Evolutionary conservation across 2,329 filamentous ascomycete genomes (phyloP).

Genomic region (Ophiostoma sp.): DNA sequence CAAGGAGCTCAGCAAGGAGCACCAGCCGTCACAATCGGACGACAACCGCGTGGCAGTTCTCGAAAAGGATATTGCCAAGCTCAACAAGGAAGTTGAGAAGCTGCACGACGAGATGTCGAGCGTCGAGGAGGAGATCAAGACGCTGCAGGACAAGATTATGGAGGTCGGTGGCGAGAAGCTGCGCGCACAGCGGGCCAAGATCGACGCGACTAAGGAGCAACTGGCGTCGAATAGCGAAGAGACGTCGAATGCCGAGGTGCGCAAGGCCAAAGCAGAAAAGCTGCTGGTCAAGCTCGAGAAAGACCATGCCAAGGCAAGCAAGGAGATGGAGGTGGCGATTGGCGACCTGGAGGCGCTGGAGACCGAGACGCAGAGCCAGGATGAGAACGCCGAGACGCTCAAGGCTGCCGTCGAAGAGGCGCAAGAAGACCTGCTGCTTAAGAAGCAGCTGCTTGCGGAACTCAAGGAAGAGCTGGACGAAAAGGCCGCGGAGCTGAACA

Average conservation of each 20-base stretch:
- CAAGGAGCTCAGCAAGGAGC: conserved; percentile 60
- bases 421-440: conserved; percentile 67
- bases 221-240: conserved; percentile 75
- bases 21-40: conserved; percentile 75
- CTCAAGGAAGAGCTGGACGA: conserved; percentile 83
- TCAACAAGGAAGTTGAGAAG: conserved; percentile 73
- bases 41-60: conserved; percentile 66
- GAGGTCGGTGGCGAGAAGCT: conserved; percentile 92
- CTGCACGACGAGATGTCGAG: conserved; percentile 80
- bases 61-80: conserved; percentile 68
- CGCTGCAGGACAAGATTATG: conserved; percentile 95
- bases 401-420: conserved; percentile 73
- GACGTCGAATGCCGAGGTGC: conserved; percentile 78
- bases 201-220: conserved; percentile 82
- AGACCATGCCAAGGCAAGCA: conserved; percentile 68
- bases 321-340: conserved; percentile 67
- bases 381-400: conserved; percentile 66
- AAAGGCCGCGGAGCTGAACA: conserved; percentile 79
- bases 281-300: conserved; percentile 82
- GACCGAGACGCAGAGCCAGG: conserved; percentile 71
- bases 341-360: conserved; percentile 73
- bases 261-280: conserved; percentile 90
- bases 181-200: conserved; percentile 80
- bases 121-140: conserved; percentile 88
- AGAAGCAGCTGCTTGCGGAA: conserved; percentile 71